Evolutionary conservation across 768 basidiomycete genomes (phyloP).

Genomic region (Leccinum disarticulatum): DNA sequence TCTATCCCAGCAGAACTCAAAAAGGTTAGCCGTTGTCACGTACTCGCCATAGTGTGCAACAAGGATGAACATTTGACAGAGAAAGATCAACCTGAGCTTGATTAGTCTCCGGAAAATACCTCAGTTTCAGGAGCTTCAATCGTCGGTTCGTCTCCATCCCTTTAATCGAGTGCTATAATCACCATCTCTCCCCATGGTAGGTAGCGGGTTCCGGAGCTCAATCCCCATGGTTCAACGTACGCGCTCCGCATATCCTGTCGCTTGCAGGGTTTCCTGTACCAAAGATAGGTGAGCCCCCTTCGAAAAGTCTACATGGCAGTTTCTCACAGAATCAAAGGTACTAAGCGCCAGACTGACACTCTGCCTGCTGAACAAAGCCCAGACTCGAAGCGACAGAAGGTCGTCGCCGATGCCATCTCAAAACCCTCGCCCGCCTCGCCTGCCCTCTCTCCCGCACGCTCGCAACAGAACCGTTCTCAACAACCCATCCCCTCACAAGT

Average conservation of each 20-base stretch:
- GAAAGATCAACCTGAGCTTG: conserved; percentile 56
- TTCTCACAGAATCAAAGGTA: conserved; percentile 23
- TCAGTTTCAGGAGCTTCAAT: conserved; percentile 51
- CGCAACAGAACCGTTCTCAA: conserved; percentile 23
- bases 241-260: conserved; percentile 43
- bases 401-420: conserved; percentile 18
- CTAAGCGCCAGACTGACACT: conserved; percentile 48
- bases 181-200: conserved; percentile 23
- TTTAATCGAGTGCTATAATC: neutral
- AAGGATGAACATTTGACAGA: conserved; percentile 34
- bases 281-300: conserved; percentile 30
- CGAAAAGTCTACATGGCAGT: neutral
- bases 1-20: conserved; percentile 58
- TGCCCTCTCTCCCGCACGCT: conserved; percentile 22
- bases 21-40: conserved; percentile 42
- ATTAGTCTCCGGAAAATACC: conserved; percentile 48
- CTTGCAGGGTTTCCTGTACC: conserved; percentile 49
- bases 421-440: conserved; percentile 21
- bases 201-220: conserved; percentile 36
- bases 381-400: conserved; percentile 45
- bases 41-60: neutral
- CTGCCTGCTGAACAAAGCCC: conserved; percentile 36
- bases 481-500: conserved; percentile 19
- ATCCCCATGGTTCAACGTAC: conserved; percentile 58
- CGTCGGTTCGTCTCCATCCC: conserved; percentile 39